phyloP scores from a whole-genome alignment of 176 grass and related monocot species.

The Avena sativa region DNA sequence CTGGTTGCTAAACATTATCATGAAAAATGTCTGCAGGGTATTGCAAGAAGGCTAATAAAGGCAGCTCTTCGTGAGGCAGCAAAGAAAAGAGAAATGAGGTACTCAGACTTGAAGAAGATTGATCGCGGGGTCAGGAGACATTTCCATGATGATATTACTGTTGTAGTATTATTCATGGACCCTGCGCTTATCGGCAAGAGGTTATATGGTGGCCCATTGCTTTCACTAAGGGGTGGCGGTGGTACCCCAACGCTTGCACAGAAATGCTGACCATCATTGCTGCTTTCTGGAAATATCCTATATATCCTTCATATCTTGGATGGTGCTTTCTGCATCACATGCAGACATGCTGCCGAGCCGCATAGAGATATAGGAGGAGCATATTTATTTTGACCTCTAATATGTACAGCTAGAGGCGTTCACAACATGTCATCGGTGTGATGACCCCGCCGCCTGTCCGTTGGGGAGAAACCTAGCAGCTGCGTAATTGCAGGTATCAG shows the following conservation, averaged over 20 bases:
- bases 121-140: conserved; percentile 48
- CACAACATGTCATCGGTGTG: neutral
- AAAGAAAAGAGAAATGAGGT: conserved; percentile 54
- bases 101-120: conserved; percentile 53
- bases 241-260: conserved; percentile 5
- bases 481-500: conserved; percentile 33
- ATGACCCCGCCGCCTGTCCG: neutral
- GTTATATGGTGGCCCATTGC: conserved; percentile 37
- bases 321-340: neutral
- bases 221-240: conserved; percentile 49
- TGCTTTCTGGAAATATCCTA: conserved; percentile 4
- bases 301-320: conserved; percentile 26
- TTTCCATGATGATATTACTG: conserved; percentile 69
- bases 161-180: conserved; percentile 61
- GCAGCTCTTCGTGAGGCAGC: conserved; percentile 42
- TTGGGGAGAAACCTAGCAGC: conserved; percentile 26
- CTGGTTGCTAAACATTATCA: conserved; percentile 17
- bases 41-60: conserved; percentile 50
- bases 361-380: conserved; percentile 1
- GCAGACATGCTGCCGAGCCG: neutral
- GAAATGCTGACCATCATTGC: conserved; percentile 20
- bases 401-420: conserved; percentile 27
- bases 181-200: conserved; percentile 32
- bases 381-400: conserved; percentile 33
- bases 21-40: conserved; percentile 39